Evolutionary conservation across 257 asterid species (phyloP).

Genomic region (Salvia miltiorrhiza): DNA sequence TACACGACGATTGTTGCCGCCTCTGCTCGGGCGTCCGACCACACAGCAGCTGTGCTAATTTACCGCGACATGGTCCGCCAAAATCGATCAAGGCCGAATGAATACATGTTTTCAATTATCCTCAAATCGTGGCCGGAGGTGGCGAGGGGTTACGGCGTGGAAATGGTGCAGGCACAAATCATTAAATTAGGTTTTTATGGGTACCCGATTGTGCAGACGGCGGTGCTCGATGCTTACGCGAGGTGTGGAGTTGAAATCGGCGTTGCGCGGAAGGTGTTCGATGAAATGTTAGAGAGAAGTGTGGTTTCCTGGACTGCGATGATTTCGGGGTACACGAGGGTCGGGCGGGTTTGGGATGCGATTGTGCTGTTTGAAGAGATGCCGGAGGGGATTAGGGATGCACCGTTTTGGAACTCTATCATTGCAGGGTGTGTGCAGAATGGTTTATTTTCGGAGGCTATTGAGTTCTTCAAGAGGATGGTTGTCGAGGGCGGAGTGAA

Average conservation of each 20-base stretch:
- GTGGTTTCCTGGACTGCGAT: conserved; percentile 83
- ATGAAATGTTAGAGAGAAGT: conserved; percentile 60
- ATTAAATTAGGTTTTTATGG: conserved; percentile 52
- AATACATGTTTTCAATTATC: conserved; percentile 55
- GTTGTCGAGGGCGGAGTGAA: conserved; percentile 28
- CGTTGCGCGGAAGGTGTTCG: conserved; percentile 60
- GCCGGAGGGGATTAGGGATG: conserved; percentile 54
- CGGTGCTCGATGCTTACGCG: conserved; percentile 55
- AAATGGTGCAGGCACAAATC: conserved; percentile 59
- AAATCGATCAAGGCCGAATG: conserved; percentile 52
- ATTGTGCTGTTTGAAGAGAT: conserved; percentile 53
- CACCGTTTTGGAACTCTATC: conserved; percentile 78
- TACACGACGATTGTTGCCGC: conserved; percentile 61
- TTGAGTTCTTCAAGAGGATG: conserved; percentile 64
- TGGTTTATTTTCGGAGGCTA: conserved; percentile 68
- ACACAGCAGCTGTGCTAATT: conserved; percentile 43
- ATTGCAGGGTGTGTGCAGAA: conserved; percentile 74
- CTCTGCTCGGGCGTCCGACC: conserved; percentile 38
- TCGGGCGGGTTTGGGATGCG: conserved; percentile 60
- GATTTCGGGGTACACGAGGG: conserved; percentile 67
- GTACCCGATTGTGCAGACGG: conserved; percentile 60
- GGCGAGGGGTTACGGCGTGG: conserved; percentile 46
- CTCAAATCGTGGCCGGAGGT: conserved; percentile 60
- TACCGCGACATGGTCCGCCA: conserved; percentile 60
- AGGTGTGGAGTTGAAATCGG: conserved; percentile 42